phyloP scores from a whole-genome alignment of 2,329 filamentous ascomycete species.

The Fusarium austroafricanum region DNA sequence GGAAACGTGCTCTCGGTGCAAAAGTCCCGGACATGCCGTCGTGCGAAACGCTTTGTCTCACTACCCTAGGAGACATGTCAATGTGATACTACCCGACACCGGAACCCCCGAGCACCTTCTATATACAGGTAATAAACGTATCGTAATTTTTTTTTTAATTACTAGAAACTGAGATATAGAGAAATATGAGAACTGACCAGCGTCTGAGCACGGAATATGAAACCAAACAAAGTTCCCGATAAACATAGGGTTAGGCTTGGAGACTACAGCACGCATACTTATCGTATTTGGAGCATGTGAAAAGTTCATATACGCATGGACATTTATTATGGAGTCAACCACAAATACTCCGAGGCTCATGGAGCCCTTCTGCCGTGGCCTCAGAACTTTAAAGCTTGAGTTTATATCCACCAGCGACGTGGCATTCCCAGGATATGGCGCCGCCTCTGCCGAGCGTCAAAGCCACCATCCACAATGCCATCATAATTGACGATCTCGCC shows the following conservation, averaged over 20 bases:
- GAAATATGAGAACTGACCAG: not conserved
- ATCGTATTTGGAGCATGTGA: not conserved
- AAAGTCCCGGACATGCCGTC: not conserved
- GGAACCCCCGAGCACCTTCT: not conserved
- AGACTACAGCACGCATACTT: too few relatives aligned
- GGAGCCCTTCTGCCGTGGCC: too few relatives aligned
- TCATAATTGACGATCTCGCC: not conserved
- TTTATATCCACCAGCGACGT: not conserved
- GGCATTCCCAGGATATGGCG: not conserved
- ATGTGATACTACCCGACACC: not conserved
- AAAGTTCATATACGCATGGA: not conserved
- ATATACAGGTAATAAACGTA: too few relatives aligned
- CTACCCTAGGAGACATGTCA: not conserved
- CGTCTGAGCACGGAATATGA: not conserved
- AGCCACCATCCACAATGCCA: not conserved
- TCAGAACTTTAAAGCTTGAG: too few relatives aligned
- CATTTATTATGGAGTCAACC: too few relatives aligned
- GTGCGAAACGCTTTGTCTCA: not conserved
- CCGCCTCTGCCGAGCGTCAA: conserved; percentile 1
- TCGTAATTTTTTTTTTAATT: not conserved
- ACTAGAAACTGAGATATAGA: conserved; percentile 3
- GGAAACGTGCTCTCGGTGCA: not conserved
- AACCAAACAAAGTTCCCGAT: not conserved
- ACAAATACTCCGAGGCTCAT: too few relatives aligned
- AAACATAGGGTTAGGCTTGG: not conserved